A percentile compares a stretch with the other conserved stretches of the same genome.
Conservation (phyloP, 2,329 filamentous ascomycete genomes). For the Alternaria ventricosa region DNA sequence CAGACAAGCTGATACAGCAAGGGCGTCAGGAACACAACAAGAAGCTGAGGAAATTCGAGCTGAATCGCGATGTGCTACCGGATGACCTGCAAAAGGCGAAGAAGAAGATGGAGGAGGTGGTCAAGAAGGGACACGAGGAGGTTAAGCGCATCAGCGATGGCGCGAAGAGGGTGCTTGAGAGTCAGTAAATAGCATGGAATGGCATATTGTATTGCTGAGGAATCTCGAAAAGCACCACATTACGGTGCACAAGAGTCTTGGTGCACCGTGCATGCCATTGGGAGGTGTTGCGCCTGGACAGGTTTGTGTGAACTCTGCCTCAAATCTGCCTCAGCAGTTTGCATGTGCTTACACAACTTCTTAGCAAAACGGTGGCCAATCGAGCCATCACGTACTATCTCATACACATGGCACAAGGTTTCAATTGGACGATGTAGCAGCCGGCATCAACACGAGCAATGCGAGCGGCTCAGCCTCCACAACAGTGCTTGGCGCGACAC, state of each 20-base stretch:
- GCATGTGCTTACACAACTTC: not conserved
- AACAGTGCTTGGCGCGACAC: conserved; percentile 15
- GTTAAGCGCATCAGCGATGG: conserved; percentile 58
- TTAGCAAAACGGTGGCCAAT: not conserved
- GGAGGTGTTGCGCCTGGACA: not conserved
- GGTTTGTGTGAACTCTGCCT: not conserved
- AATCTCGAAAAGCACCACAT: not conserved
- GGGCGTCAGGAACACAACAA: conserved; percentile 58
- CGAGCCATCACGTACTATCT: not conserved
- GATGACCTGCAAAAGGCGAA: conserved; percentile 59
- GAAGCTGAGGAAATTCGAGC: conserved; percentile 53
- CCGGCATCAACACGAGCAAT: conserved; percentile 18
- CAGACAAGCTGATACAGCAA: conserved; percentile 50
- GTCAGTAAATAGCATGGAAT: conserved; percentile 25
- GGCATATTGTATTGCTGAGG: not conserved
- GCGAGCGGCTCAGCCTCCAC: conserved; percentile 23
- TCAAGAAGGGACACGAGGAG: conserved; percentile 56
- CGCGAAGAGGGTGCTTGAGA: conserved; percentile 56
- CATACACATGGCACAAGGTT: not conserved
- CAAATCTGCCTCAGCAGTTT: not conserved
- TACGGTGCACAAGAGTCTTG: not conserved
- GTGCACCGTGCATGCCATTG: not conserved
- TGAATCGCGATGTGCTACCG: conserved; percentile 52
- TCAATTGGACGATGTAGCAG: not conserved
- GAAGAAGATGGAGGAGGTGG: conserved; percentile 58